Percentiles rank a stretch among this genome's conserved stretches.
These are phyloP conservation scores for Pestalotiopsis sp. DNA, from an alignment of 2,329 filamentous ascomycete genomes.

Conservation along the genomic window DNA sequence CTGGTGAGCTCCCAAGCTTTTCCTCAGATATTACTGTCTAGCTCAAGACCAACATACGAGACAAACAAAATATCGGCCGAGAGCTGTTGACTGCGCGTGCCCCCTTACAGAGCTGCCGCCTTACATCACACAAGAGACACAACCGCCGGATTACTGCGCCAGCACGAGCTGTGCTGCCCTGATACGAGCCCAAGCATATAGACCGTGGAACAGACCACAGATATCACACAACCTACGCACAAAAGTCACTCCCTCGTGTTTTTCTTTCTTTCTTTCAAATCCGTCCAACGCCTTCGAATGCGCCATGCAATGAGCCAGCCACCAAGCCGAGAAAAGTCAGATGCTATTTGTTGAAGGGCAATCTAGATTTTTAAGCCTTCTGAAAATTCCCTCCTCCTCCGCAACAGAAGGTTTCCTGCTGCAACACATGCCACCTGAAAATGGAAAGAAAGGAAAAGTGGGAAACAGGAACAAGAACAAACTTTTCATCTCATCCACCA, in stretches of 20 bases:
- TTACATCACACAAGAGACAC: neutral
- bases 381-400: conserved; percentile 31
- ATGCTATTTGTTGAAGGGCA: conserved; percentile 45
- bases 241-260: conserved; percentile 14
- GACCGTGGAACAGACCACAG: neutral
- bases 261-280: conserved; percentile 1
- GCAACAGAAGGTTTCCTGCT: conserved; percentile 14
- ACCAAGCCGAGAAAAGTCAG: conserved; percentile 38
- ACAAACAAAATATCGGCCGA: neutral
- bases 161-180: neutral
- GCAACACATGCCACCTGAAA: neutral
- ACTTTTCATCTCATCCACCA: neutral
- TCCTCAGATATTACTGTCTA: neutral
- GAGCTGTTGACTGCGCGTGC: neutral
- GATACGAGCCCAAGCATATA: neutral
- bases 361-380: conserved; percentile 40
- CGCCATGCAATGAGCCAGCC: conserved; percentile 26
- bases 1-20: too few species aligned
- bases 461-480: neutral
- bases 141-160: neutral
- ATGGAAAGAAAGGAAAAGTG: neutral
- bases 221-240: conserved; percentile 15
- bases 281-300: conserved; percentile 20
- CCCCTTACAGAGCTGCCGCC: neutral
- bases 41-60: neutral